Evolutionary conservation across 139 green algal species (phyloP).

Genomic region (Parachlorella kessleri): DNA sequence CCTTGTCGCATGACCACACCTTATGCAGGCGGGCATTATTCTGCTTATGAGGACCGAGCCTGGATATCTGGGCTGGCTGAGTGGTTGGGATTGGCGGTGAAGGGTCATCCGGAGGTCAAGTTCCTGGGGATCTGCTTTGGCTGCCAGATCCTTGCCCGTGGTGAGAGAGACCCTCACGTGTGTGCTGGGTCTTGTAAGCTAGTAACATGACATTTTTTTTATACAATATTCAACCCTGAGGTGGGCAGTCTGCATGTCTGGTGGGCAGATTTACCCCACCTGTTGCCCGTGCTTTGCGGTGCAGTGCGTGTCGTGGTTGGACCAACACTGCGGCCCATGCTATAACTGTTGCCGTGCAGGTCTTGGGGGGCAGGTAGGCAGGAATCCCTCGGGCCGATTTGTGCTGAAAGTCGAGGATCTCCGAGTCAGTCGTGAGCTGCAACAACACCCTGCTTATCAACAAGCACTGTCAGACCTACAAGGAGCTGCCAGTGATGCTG

Average conservation of each 20-base stretch:
- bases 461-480: too few species aligned
- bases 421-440: neutral
- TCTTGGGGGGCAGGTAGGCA: conserved; percentile 48
- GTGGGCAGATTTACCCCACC: neutral
- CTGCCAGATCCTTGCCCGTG: conserved; percentile 36
- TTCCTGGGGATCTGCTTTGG: conserved; percentile 61
- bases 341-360: too few species aligned
- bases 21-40: conserved; percentile 50
- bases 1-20: too few species aligned
- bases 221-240: neutral
- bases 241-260: too few species aligned
- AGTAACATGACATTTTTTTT: neutral
- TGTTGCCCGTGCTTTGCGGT: too few species aligned
- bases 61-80: conserved; percentile 45
- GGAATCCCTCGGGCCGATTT: conserved; percentile 56
- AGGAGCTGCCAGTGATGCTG: too few species aligned
- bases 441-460: neutral
- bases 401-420: conserved; percentile 7
- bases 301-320: too few species aligned
- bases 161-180: neutral
- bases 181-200: neutral
- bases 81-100: conserved; percentile 25
- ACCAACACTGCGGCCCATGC: too few species aligned
- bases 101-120: neutral
- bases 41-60: conserved; percentile 29